These are phyloP conservation scores for Ceratocystiopsis sp. DNA, from an alignment of 2,329 filamentous ascomycete species.

Conservation along the genomic window DNA sequence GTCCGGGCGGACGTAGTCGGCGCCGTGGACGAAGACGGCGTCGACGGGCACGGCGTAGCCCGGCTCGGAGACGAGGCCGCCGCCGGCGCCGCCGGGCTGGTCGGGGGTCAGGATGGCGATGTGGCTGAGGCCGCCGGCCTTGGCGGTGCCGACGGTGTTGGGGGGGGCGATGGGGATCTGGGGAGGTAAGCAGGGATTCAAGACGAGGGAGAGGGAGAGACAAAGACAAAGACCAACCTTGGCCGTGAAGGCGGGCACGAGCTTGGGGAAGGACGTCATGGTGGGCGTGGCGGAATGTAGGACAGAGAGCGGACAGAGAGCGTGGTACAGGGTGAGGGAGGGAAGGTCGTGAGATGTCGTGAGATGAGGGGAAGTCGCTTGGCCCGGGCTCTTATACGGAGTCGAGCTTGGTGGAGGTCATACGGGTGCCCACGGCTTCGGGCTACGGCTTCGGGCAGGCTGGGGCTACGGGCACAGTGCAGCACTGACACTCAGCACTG, in stretches of 20 bases:
- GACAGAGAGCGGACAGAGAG: background rate
- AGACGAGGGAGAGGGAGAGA: background rate
- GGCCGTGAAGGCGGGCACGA: constrained; percentile 24
- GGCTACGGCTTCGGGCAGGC: too few species aligned
- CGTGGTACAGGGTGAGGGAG: background rate
- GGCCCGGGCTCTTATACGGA: too few species aligned
- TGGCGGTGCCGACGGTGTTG: constrained; percentile 13
- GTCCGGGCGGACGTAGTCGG: constrained; percentile 24
- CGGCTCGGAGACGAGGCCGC: constrained; percentile 19
- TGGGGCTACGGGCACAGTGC: too few species aligned
- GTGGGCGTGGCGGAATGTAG: constrained; percentile 11
- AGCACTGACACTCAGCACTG: too few species aligned
- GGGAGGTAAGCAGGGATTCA: background rate
- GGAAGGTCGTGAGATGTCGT: too few species aligned
- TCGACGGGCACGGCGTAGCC: constrained; percentile 21
- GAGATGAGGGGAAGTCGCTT: too few species aligned
- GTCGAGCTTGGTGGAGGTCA: too few species aligned
- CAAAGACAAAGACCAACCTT: constrained; percentile 11
- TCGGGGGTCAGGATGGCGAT: constrained; percentile 13
- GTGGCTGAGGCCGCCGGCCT: constrained; percentile 16
- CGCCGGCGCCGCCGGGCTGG: constrained; percentile 10
- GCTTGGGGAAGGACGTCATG: constrained; percentile 23
- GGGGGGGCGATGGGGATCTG: constrained; percentile 15
- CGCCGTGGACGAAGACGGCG: constrained; percentile 21
- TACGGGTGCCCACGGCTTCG: too few species aligned